Percentiles rank a stretch among this genome's conserved stretches.
These are phyloP conservation scores for Sarcomyxa edulis DNA, from an alignment of 768 basidiomycete genomes.

Conservation along the genomic window DNA sequence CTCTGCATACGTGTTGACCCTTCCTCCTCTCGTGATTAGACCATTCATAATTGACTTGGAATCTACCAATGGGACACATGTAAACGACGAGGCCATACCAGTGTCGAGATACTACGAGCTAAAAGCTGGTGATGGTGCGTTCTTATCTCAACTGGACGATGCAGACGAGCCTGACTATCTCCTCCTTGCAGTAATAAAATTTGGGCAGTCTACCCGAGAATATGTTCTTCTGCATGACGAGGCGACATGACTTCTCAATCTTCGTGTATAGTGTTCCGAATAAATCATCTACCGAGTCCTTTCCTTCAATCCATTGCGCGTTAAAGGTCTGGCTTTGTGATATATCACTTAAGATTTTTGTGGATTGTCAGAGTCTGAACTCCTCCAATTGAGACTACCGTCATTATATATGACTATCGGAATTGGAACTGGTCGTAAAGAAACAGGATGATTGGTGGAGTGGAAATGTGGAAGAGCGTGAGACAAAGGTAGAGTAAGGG, in stretches of 20 bases:
- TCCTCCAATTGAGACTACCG: too few relatives aligned
- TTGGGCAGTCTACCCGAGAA: constrained; percentile 75
- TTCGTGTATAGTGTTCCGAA: too few relatives aligned
- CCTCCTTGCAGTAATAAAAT: constrained; percentile 65
- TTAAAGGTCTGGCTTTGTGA: too few relatives aligned
- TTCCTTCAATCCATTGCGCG: too few relatives aligned
- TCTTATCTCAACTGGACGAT: constrained; percentile 1
- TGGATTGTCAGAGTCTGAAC: too few relatives aligned
- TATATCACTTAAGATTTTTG: too few relatives aligned
- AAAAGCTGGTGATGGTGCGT: constrained; percentile 69
- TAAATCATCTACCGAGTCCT: too few relatives aligned
- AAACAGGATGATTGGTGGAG: too few relatives aligned
- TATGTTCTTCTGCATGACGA: constrained; percentile 86
- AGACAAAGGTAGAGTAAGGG: too few relatives aligned
- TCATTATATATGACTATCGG: too few relatives aligned
- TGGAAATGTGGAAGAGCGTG: too few relatives aligned
- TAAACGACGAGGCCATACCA: constrained; percentile 85
- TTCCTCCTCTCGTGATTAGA: constrained; percentile 39
- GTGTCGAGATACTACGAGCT: constrained; percentile 85
- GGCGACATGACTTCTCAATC: constrained; percentile 36
- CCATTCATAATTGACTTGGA: constrained; percentile 98
- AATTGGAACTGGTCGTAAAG: too few relatives aligned
- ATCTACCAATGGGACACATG: constrained; percentile 93
- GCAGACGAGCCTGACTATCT: not conserved
- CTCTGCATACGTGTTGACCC: constrained; percentile 2